Evolutionary conservation across 768 basidiomycete genomes (phyloP), one percentile per base, ranked within the genome.

Genomic region (Auriscalpium orientale): DNA sequence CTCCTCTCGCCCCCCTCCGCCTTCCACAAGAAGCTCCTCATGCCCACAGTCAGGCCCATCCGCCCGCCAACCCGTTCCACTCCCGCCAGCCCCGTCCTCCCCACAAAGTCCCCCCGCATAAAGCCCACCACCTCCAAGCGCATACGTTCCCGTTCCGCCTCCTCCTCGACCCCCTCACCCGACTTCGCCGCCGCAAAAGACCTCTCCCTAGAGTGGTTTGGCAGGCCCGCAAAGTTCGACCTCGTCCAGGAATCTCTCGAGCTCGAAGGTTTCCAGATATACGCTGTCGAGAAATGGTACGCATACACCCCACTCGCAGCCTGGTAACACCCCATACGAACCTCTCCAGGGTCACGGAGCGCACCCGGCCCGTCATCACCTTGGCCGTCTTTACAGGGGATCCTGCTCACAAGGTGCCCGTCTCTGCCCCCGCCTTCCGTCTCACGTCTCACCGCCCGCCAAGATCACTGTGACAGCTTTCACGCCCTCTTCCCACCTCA

Each of bases 251-350:
- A 79, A 36, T 68, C 70, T 16, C 62, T 83, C 47, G 71, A 81
- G 46, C 65, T 89, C 21, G 65, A 74, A 18, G 84, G 85, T 1
- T 90, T 84, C 70, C 90, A 91, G 71, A 76, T 92, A 55, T 93
- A 91, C 66, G 90, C 89, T 0, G 91, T 93, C 9, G 87, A 92
- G 74, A 87, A 87, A 68, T 92, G 90, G 89, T 83, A 64, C 56
- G 33, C 48, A 16, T 36, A n/a, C 18, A 58, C 48, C 46, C 46
- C 48, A n/a, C 51, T 51, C 45, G 5, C 34, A 8, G n/a, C 45
- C 34, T 44, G n/a, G 35, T 49, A 35, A 37, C 15, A 46, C 45
- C 34, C 54, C 38, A 55, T 9, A 43, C 45, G 38, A 37, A 22
- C 43, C 38, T 38, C 36, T 40, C 52, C 13, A 86, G 84, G 87